Conservation (phyloP, 108 stramenopile genomes). For the Skeletonema menzelii region DNA sequence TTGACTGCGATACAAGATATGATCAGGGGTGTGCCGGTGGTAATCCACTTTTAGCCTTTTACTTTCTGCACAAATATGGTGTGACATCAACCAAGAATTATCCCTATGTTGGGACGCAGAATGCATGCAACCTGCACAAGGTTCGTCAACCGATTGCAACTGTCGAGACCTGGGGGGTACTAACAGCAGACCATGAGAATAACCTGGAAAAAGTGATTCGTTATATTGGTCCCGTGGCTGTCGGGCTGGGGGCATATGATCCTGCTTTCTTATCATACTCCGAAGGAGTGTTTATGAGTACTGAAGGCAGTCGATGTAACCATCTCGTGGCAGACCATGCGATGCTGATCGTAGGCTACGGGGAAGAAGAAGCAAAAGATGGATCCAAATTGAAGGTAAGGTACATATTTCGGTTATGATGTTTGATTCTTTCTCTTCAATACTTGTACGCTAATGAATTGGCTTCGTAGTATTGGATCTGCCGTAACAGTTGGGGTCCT, state of each 20-base stretch:
- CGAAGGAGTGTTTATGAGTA: conserved; percentile 59
- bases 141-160: conserved; percentile 62
- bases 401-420: not conserved
- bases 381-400: conserved; percentile 16
- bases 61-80: conserved; percentile 76
- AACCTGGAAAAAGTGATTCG: conserved; percentile 69
- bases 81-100: conserved; percentile 60
- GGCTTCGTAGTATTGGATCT: conserved; percentile 57
- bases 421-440: not conserved
- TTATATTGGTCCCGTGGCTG: conserved; percentile 78
- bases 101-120: conserved; percentile 59
- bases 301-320: conserved; percentile 43
- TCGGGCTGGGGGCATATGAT: conserved; percentile 73
- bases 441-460: not conserved
- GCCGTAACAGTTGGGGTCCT: conserved; percentile 68
- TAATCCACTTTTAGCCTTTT: conserved; percentile 86
- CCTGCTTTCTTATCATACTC: conserved; percentile 61
- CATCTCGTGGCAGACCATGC: conserved; percentile 72
- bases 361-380: conserved; percentile 42
- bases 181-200: conserved; percentile 67
- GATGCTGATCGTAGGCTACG: conserved; percentile 62
- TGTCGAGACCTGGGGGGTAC: conserved; percentile 70
- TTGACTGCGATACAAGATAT: conserved; percentile 84
- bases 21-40: conserved; percentile 95
- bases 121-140: conserved; percentile 32